Evolutionary conservation across 768 basidiomycete species (phyloP), one percentile per base, ranked within the genome.

Genomic region (Phaeotremella skinneri): DNA sequence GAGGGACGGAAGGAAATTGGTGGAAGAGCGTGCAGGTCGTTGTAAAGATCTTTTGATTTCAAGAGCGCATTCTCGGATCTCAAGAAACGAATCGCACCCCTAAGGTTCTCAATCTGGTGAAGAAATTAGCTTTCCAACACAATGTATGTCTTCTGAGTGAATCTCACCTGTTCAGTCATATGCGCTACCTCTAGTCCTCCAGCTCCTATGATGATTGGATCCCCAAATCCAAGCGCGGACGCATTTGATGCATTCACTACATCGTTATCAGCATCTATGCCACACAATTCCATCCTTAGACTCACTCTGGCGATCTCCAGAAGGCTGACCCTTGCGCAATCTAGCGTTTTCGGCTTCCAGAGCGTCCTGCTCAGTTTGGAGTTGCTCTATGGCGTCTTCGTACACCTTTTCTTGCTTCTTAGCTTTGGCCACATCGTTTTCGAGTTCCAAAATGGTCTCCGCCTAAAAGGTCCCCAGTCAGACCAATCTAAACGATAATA

Each of bases 41-140:
- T 82, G 58, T 97, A 84, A 0, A 98, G 83, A 68, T 93, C 91
- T 75, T 91, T 89, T 2, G 91, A 90, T 73, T 89, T 92, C 78
- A 98, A 85, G 73, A 90, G 91, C 2, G 90, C 84, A 74, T 98
- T 98, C 77, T 98, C 93, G 32, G 83, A 85, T 23, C 93, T 85
- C n/a, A 99, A 81, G 84, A 89, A 97, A 20, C 90, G 85, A 27
- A 98, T 85, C 0, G 93, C 89, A 4, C 87, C 86, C 39, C 90
- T 88, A n/a, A 97, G 83, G 14, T 88, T 88, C 47, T 94, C 89
- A 70, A 97, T 86, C 88, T 91, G 66, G 23, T 58, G 56, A n/a
- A 45, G 13, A 21, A 45, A 48, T 14, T 17, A 17, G 5, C 41
- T 48, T 49, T n/a, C n/a, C 9, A 1, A 16, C 17, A 47, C 16